Evolutionary conservation across 2,329 filamentous ascomycete genomes (phyloP), one percentile per base, ranked within the genome.

Genomic region (Nigrospora osmanthi): DNA sequence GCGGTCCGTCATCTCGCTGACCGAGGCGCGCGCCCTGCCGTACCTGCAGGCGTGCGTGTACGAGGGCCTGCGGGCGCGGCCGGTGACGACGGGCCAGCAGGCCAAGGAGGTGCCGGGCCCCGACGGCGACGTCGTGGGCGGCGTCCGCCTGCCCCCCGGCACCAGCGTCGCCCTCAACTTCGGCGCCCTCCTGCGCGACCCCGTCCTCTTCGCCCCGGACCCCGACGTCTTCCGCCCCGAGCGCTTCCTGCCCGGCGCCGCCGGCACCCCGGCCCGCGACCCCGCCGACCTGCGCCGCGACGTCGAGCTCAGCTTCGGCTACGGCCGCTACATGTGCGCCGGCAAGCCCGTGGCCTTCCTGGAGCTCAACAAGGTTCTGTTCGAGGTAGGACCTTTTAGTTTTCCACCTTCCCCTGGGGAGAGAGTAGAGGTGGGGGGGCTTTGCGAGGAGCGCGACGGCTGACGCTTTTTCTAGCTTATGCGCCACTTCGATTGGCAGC

Each of bases 191-290:
- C 58, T 62, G 36, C 57, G 58, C 3, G 54, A 60, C 38, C 54
- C 57, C 6, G 42, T 48, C 5, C 50, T 64, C 23, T 62, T 62
- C 40, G 65, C 67, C 9, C 43, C 50, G 12, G 65, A 71, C 48
- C 60, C 63, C 5, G 56, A 65, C 23, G 42, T 63, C 0, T 75
- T 67, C 54, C 59, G 65, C 4, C 72, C 71, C 1, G 69, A 70
- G 38, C 58, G 71, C n/a, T 73, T 70, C 62, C 47, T 72, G 15
- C 58, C 68, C 40, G 56, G 53, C 1, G 58, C 62, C 11, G 58
- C 62, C 11, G 49, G 49, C 2, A 58, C 56, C 1, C n/a, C n/a
- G n/a, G 53, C 58, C 30, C 54, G 58, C 31, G 23, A 28, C 23
- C 23, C 23, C 23, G 54, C 50, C n/a, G 53, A 55, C 28, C 66